Evolutionary conservation across 169 alveolate species (phyloP).

Genomic region (Eimeria maxima): DNA sequence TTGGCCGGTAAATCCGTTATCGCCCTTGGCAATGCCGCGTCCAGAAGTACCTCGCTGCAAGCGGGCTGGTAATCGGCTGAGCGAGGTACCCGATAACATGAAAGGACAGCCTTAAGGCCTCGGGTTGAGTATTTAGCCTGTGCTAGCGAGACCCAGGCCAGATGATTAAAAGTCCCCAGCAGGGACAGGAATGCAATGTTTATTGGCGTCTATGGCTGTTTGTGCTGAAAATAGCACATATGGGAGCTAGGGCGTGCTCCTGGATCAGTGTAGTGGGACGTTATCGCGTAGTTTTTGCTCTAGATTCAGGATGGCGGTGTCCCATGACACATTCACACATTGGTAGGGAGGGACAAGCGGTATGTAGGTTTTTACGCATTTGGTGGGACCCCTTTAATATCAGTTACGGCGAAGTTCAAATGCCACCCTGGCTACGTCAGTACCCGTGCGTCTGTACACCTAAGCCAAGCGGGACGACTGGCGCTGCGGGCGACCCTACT

Average conservation of each 20-base stretch:
- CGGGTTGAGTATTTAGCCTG: conserved; percentile 47
- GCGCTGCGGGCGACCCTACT: not conserved
- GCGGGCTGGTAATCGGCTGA: conserved; percentile 9
- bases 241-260: conserved; percentile 32
- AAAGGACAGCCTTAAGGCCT: conserved; percentile 36
- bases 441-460: conserved; percentile 31
- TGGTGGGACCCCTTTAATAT: conserved; percentile 5
- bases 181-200: conserved; percentile 79
- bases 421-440: not conserved
- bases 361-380: not conserved
- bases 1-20: conserved; percentile 36
- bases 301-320: not conserved
- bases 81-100: conserved; percentile 8
- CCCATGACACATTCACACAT: not conserved
- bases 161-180: conserved; percentile 65
- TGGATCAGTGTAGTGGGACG: conserved; percentile 4
- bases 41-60: conserved; percentile 36
- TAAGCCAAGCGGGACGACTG: not conserved
- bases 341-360: conserved; percentile 15
- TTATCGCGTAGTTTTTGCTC: not conserved
- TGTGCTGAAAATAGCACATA: conserved; percentile 33
- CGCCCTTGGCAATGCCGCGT: conserved; percentile 39
- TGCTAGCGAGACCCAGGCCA: conserved; percentile 59
- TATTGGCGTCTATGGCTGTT: conserved; percentile 74
- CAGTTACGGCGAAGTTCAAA: not conserved